Conservation (phyloP, 73 alveolate species). For the Diophrys appendiculata region DNA sequence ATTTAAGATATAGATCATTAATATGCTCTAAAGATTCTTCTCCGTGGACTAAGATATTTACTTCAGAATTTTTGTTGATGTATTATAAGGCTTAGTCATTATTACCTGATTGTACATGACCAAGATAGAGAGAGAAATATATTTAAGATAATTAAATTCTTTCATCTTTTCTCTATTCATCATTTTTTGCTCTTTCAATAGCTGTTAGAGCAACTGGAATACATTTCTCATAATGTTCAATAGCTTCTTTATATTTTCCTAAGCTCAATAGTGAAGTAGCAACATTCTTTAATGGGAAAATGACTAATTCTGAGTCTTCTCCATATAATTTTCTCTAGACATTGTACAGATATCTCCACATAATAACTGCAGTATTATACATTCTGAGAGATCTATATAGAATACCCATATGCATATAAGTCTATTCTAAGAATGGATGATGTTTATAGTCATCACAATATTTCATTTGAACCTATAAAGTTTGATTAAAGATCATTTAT, state of each 20-base stretch:
- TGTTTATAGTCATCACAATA: neutral
- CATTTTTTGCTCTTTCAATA: slow-evolving; percentile 1
- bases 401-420: slow-evolving; percentile 23
- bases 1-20: neutral
- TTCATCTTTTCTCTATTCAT: neutral
- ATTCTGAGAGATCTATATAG: neutral
- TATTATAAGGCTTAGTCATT: neutral
- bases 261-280: neutral
- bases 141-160: neutral
- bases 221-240: neutral
- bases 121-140: neutral
- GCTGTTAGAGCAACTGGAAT: neutral
- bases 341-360: slow-evolving; percentile 15
- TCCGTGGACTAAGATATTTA: neutral
- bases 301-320: neutral
- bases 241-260: neutral
- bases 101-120: neutral
- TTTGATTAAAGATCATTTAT: neutral
- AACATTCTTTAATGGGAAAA: slow-evolving; percentile 14
- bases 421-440: slow-evolving; percentile 19
- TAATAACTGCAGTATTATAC: neutral
- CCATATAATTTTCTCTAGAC: slow-evolving; percentile 15
- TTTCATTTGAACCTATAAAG: neutral
- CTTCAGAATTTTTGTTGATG: neutral
- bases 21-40: neutral